Evolutionary conservation across 352 stramenopile species (phyloP).

Genomic region (Blastocystis sp.): DNA sequence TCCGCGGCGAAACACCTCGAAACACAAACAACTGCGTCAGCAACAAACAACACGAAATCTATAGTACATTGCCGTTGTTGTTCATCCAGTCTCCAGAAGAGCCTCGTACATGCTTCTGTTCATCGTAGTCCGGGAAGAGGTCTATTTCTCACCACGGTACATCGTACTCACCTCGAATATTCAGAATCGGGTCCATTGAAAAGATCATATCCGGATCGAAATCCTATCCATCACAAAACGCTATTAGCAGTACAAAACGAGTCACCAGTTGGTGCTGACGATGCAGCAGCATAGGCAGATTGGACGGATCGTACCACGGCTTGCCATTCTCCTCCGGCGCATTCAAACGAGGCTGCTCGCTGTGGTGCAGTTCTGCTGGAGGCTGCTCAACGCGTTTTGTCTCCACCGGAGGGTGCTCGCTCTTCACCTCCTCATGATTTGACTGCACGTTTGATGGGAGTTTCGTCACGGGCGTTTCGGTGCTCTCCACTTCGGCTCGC

Average conservation of each 20-base stretch:
- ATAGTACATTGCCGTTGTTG: neutral
- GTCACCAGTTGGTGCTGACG: constrained; percentile 1
- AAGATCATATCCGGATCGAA: constrained; percentile 32
- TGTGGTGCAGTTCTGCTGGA: neutral
- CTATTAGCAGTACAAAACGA: neutral
- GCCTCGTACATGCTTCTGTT: neutral
- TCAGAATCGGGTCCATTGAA: neutral
- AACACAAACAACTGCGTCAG: constrained; percentile 26
- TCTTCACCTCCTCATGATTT: neutral
- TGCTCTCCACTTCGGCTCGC: neutral
- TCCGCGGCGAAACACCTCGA: too few species aligned
- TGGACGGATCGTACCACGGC: constrained; percentile 20
- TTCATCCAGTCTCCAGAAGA: constrained; percentile 44
- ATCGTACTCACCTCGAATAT: neutral
- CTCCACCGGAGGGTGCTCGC: too few species aligned
- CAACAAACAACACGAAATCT: constrained; percentile 56
- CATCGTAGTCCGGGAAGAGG: neutral
- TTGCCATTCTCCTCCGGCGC: neutral
- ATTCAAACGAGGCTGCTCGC: too few species aligned
- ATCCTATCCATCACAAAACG: neutral
- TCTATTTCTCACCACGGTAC: neutral
- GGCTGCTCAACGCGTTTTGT: neutral
- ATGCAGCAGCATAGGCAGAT: neutral
- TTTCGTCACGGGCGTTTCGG: neutral
- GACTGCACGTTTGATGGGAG: neutral